Evolutionary conservation across 495 filamentous ascomycete species (phyloP).

Genomic region (Aspergillus sclerotiicarbonarius): DNA sequence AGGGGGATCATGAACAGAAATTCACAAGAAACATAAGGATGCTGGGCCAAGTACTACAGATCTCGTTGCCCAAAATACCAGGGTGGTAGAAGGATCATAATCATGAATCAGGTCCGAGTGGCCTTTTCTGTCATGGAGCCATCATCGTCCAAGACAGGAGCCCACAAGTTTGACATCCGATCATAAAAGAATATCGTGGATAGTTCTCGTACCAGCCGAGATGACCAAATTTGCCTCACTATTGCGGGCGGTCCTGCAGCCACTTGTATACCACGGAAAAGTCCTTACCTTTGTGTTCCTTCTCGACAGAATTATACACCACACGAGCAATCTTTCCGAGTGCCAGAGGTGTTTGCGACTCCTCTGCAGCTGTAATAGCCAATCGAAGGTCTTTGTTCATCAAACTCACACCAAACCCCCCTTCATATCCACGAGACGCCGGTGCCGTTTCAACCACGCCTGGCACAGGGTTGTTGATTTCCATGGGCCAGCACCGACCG

Average conservation of each 20-base stretch:
- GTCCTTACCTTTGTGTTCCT: slow-evolving; percentile 66
- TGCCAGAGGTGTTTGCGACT: slow-evolving; percentile 63
- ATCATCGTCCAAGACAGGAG: too few relatives aligned
- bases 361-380: slow-evolving; percentile 68
- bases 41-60: not conserved
- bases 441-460: slow-evolving; percentile 75
- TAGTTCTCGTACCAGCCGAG: not conserved
- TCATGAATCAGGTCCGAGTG: too few relatives aligned
- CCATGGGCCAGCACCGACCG: slow-evolving; percentile 87
- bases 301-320: slow-evolving; percentile 65
- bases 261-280: slow-evolving; percentile 85
- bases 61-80: not conserved
- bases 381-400: slow-evolving; percentile 83
- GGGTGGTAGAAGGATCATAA: not conserved
- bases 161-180: not conserved
- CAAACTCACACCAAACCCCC: slow-evolving; percentile 78
- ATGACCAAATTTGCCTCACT: not conserved
- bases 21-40: not conserved
- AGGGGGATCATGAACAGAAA: not conserved
- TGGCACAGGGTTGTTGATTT: slow-evolving; percentile 89
- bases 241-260: slow-evolving; percentile 46
- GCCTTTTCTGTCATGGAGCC: too few relatives aligned
- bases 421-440: slow-evolving; percentile 69
- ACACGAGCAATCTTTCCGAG: slow-evolving; percentile 62
- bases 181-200: not conserved